These are phyloP conservation scores for Rhizopus arrhizus DNA, from an alignment of 371 early-diverging fungal species.

Conservation along the genomic window DNA sequence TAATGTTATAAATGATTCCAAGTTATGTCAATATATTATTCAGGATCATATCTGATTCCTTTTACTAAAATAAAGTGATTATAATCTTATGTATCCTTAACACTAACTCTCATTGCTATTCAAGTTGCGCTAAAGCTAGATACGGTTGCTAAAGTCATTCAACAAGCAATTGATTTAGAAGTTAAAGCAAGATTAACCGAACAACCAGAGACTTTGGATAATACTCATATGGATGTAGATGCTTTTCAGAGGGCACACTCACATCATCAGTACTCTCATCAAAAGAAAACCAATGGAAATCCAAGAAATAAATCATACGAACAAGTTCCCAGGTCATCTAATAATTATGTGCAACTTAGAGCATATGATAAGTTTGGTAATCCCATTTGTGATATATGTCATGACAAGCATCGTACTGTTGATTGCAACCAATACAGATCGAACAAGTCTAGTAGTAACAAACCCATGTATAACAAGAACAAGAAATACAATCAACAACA, in stretches of 20 bases:
- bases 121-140: background rate
- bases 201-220: constrained; percentile 7
- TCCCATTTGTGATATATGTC: constrained; percentile 14
- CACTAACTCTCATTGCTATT: background rate
- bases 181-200: background rate
- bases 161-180: constrained; percentile 9
- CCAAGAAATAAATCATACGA: too few species aligned
- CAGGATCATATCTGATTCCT: too few species aligned
- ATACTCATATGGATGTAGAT: background rate
- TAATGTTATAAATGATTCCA: too few species aligned
- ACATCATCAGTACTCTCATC: background rate
- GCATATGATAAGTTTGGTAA: constrained; percentile 11
- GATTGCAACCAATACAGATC: background rate
- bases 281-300: background rate
- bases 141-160: background rate
- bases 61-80: too few species aligned
- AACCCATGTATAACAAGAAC: background rate
- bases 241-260: background rate
- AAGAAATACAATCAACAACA: background rate
- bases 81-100: too few species aligned
- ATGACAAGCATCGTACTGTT: constrained; percentile 5
- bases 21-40: too few species aligned
- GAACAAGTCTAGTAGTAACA: background rate
- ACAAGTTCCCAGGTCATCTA: too few species aligned
- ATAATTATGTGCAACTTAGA: too few species aligned